Conservation (phyloP, 441 rosid genomes). For the Croton laevigatus region DNA sequence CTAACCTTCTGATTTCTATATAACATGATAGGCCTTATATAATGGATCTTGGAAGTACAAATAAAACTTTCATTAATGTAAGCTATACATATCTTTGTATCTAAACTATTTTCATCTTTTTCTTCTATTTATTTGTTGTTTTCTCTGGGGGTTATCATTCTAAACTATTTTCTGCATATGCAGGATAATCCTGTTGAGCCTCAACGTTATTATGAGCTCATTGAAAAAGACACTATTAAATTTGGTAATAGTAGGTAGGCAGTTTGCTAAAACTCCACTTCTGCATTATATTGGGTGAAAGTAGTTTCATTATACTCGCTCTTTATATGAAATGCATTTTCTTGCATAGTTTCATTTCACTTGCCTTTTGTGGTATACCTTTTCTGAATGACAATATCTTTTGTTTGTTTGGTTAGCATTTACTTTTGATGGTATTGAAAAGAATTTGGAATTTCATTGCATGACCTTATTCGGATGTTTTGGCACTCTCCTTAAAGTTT, state of each 20-base stretch:
- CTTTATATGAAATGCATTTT: background rate
- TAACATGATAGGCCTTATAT: slow-evolving; percentile 64
- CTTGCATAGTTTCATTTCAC: background rate
- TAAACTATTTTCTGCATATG: slow-evolving; percentile 27
- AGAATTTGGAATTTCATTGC: background rate
- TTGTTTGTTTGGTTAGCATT: background rate
- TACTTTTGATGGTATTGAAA: background rate
- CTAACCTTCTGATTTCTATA: slow-evolving; percentile 19
- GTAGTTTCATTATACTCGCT: background rate
- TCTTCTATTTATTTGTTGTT: slow-evolving; percentile 8
- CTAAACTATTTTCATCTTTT: background rate
- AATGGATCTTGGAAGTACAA: slow-evolving; percentile 97
- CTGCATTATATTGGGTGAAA: background rate
- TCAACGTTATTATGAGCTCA: slow-evolving; percentile 86
- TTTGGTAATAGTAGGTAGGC: slow-evolving; percentile 93
- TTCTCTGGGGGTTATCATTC: slow-evolving; percentile 4
- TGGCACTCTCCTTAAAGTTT: background rate
- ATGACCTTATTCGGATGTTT: background rate
- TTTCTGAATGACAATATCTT: background rate
- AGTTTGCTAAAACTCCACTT: slow-evolving; percentile 7
- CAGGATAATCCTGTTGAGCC: slow-evolving; percentile 89
- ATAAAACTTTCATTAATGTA: slow-evolving; percentile 83
- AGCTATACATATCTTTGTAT: slow-evolving; percentile 29
- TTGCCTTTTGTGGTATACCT: background rate
- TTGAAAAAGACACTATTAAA: slow-evolving; percentile 86